Conservation (phyloP, 768 basidiomycete species). For the Panus rudis region DNA sequence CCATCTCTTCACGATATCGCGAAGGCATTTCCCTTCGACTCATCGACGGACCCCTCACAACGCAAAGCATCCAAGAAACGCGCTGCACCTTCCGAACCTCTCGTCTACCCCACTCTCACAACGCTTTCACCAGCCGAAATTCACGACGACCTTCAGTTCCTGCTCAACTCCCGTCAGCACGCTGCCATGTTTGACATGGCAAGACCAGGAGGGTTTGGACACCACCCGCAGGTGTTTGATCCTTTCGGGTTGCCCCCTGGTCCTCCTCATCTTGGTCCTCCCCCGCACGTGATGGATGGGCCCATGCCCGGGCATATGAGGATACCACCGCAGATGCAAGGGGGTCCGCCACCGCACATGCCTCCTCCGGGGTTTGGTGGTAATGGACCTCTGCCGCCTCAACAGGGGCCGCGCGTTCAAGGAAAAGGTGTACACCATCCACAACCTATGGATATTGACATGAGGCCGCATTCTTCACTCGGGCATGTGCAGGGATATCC, state of each 20-base stretch:
- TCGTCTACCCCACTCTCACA: slow-evolving; percentile 25
- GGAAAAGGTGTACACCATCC: slow-evolving; percentile 20
- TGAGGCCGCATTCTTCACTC: slow-evolving; percentile 12
- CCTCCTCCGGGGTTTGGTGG: background rate
- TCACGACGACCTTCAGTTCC: slow-evolving; percentile 23
- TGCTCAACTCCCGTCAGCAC: slow-evolving; percentile 19
- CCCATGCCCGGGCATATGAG: slow-evolving; percentile 9
- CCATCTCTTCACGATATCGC: slow-evolving; percentile 64
- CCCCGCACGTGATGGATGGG: slow-evolving; percentile 5
- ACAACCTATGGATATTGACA: slow-evolving; percentile 18
- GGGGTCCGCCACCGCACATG: background rate
- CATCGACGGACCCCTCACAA: too few species aligned
- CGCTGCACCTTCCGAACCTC: slow-evolving; percentile 5
- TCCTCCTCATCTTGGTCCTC: slow-evolving; percentile 12
- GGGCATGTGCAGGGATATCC: slow-evolving; percentile 10
- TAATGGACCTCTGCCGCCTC: too few species aligned
- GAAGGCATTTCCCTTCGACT: slow-evolving; percentile 48
- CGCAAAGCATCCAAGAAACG: slow-evolving; percentile 16
- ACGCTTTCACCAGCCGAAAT: slow-evolving; percentile 25
- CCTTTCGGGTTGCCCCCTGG: slow-evolving; percentile 13
- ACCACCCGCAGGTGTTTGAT: slow-evolving; percentile 13
- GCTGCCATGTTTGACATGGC: slow-evolving; percentile 10
- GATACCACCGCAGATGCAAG: too few species aligned
- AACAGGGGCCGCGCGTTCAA: slow-evolving; percentile 13
- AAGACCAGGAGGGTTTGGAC: slow-evolving; percentile 6